These are phyloP conservation scores for Amesomyces nigricolor DNA, from an alignment of 2,329 filamentous ascomycete genomes.

Conservation along the genomic window DNA sequence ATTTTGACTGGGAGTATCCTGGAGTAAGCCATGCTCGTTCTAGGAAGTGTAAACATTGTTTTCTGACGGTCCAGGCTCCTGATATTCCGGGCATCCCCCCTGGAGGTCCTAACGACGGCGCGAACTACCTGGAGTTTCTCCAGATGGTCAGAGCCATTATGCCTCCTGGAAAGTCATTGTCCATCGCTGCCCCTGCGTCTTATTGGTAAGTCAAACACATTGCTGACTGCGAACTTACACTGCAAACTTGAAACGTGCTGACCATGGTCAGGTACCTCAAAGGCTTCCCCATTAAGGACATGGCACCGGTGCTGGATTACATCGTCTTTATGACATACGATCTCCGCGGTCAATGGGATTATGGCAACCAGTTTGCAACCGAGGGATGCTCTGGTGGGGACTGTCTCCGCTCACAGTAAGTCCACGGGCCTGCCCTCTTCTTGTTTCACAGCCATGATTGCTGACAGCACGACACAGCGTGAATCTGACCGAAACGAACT, in stretches of 20 bases:
- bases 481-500: not conserved
- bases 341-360: slow-evolving; percentile 30
- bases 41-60: too few species aligned
- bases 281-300: slow-evolving; percentile 16
- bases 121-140: slow-evolving; percentile 32
- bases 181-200: too few species aligned
- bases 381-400: slow-evolving; percentile 26
- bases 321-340: slow-evolving; percentile 36
- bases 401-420: slow-evolving; percentile 15
- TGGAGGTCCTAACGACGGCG: slow-evolving; percentile 26
- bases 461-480: not conserved
- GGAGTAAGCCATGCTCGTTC: slow-evolving; percentile 16
- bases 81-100: slow-evolving; percentile 33
- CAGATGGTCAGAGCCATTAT: slow-evolving; percentile 9
- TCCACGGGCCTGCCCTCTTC: too few species aligned
- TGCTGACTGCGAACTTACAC: too few species aligned
- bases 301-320: slow-evolving; percentile 28
- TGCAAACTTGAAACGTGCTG: too few species aligned
- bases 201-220: too few species aligned
- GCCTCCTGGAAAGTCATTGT: too few species aligned
- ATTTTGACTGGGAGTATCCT: slow-evolving; percentile 38
- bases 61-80: slow-evolving; percentile 7
- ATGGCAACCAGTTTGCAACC: slow-evolving; percentile 22
- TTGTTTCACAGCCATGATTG: too few species aligned
- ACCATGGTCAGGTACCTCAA: too few species aligned